These are phyloP conservation scores for Filosporella fistucella DNA, from an alignment of 495 filamentous ascomycete genomes.

Conservation along the genomic window DNA sequence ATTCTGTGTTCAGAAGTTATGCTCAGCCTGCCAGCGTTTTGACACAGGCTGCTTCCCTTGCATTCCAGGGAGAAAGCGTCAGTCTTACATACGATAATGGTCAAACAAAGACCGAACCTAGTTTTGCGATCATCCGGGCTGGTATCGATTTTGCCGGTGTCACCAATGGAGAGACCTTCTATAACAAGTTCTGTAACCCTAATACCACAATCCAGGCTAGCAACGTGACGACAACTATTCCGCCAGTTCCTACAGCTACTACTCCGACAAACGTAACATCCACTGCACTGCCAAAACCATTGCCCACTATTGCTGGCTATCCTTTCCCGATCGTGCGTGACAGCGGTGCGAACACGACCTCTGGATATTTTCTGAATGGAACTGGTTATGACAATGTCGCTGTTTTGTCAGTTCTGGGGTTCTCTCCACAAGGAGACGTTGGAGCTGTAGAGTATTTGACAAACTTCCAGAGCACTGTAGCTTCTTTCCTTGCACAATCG, in stretches of 20 bases:
- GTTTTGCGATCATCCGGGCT: neutral
- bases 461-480: no score
- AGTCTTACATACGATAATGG: constrained; percentile 1
- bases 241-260: neutral
- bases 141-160: constrained; percentile 3
- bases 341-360: neutral
- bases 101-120: neutral
- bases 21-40: no score
- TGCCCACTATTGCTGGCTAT: neutral
- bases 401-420: constrained; percentile 3
- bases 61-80: no score
- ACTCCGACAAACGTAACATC: neutral
- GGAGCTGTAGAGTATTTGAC: neutral
- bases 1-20: no score
- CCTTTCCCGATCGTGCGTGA: neutral
- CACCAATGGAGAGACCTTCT: neutral
- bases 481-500: constrained; percentile 4
- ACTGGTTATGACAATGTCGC: constrained; percentile 5
- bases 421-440: neutral
- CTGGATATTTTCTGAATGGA: constrained; percentile 6
- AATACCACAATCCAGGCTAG: neutral
- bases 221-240: neutral
- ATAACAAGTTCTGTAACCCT: neutral
- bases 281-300: neutral
- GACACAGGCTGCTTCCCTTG: no score